phyloP scores from a whole-genome alignment of 1,284 basidiomycete genomes.

The Ceratobasidium sp. region DNA sequence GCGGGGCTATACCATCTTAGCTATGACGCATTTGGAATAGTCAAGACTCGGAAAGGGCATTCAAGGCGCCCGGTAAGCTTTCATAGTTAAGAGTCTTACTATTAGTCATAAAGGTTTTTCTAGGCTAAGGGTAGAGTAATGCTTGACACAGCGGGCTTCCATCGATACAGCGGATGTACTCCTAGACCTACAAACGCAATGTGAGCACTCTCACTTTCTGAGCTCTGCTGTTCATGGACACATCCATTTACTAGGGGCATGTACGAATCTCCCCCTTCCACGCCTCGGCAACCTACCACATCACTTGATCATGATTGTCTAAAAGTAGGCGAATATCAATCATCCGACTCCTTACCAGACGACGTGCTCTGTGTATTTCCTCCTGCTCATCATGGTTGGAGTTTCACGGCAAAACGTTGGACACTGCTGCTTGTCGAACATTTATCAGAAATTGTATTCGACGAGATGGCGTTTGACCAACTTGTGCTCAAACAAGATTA shows the following conservation, averaged over 20 bases:
- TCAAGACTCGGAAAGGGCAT: background rate
- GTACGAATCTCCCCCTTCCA: background rate
- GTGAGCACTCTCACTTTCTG: too few species aligned
- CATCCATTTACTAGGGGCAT: background rate
- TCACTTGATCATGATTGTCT: background rate
- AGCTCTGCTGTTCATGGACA: too few species aligned
- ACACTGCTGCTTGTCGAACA: background rate
- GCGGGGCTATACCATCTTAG: conserved; percentile 20
- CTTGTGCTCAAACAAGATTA: conserved; percentile 21
- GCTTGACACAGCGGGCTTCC: conserved; percentile 14
- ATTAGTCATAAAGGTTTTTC: background rate
- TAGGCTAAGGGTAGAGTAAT: conserved; percentile 34
- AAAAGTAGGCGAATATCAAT: conserved; percentile 8
- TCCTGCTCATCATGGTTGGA: conserved; percentile 22
- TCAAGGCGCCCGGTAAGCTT: conserved; percentile 17
- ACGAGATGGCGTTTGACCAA: conserved; percentile 35
- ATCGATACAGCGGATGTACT: conserved; percentile 12
- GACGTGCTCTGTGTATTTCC: conserved; percentile 22
- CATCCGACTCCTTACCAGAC: conserved; percentile 10
- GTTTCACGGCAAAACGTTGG: conserved; percentile 24
- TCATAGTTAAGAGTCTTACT: too few species aligned
- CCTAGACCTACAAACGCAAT: background rate
- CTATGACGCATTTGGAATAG: conserved; percentile 12
- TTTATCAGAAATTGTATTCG: conserved; percentile 16
- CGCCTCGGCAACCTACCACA: background rate